Percentiles rank a stretch among this genome's conserved stretches.
Conservation (phyloP, 1,139 yeast species). For the Torulaspora pretoriensis region DNA sequence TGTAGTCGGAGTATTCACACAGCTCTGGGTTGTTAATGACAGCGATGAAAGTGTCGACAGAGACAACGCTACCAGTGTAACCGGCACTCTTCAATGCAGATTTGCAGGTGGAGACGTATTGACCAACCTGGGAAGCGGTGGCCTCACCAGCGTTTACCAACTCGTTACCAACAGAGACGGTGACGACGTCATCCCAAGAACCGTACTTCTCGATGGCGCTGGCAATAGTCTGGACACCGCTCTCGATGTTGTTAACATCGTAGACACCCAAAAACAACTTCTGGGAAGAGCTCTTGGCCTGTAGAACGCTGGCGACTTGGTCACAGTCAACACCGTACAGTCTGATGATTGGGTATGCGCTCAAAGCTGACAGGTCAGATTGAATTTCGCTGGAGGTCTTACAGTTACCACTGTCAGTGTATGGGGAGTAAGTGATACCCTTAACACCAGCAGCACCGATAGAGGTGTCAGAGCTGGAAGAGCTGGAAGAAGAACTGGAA, state of each 20-base stretch:
- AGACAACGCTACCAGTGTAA: slow-evolving; percentile 66
- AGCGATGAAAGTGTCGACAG: slow-evolving; percentile 78
- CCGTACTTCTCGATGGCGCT: slow-evolving; percentile 54
- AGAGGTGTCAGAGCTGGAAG: slow-evolving; percentile 28
- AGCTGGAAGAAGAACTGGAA: slow-evolving; percentile 28
- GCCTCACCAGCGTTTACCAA: slow-evolving; percentile 67
- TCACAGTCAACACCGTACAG: slow-evolving; percentile 79
- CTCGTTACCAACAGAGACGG: slow-evolving; percentile 80
- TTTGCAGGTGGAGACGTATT: slow-evolving; percentile 55
- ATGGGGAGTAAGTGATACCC: slow-evolving; percentile 84
- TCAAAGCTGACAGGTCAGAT: slow-evolving; percentile 53
- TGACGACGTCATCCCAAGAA: slow-evolving; percentile 65
- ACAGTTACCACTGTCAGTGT: slow-evolving; percentile 67
- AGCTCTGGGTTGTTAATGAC: slow-evolving; percentile 65
- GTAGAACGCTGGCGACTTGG: slow-evolving; percentile 67
- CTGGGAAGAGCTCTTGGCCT: slow-evolving; percentile 57
- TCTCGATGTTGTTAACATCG: slow-evolving; percentile 51
- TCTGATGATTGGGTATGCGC: slow-evolving; percentile 60
- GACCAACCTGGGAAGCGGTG: slow-evolving; percentile 51
- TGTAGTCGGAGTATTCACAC: slow-evolving; percentile 68
- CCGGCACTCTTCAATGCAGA: slow-evolving; percentile 57
- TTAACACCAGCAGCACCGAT: slow-evolving; percentile 42
- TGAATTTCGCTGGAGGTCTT: slow-evolving; percentile 57
- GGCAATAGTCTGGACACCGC: slow-evolving; percentile 50
- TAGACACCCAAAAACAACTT: slow-evolving; percentile 69